Conservation (phyloP, 1,139 yeast species). For the Hanseniaspora uvarum region DNA sequence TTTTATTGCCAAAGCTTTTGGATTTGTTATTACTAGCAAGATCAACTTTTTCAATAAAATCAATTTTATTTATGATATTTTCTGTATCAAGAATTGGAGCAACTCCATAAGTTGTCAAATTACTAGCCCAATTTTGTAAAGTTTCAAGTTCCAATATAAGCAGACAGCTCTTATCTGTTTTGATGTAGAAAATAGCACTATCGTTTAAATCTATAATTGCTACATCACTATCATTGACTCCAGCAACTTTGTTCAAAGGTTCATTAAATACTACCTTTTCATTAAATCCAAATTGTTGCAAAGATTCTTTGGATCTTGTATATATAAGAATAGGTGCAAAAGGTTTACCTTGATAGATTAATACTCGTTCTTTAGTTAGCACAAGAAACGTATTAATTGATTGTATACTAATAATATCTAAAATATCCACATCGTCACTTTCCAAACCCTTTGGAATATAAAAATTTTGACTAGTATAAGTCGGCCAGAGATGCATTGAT, state of each 20-base stretch:
- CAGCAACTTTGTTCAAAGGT: slow-evolving; percentile 22
- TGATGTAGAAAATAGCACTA: slow-evolving; percentile 26
- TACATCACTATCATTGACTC: slow-evolving; percentile 22
- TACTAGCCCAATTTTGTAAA: slow-evolving; percentile 22
- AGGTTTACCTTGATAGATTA: slow-evolving; percentile 32
- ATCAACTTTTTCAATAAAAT: slow-evolving; percentile 18
- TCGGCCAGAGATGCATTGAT: slow-evolving; percentile 26
- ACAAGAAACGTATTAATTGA: slow-evolving; percentile 25
- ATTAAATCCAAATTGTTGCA: slow-evolving; percentile 35
- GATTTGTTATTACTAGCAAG: slow-evolving; percentile 21
- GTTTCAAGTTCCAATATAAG: slow-evolving; percentile 28
- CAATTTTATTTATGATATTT: background rate
- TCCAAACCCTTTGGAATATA: slow-evolving; percentile 18
- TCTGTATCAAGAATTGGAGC: slow-evolving; percentile 20
- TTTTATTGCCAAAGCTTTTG: slow-evolving; percentile 5
- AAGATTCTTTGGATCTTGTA: slow-evolving; percentile 33
- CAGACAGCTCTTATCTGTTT: slow-evolving; percentile 26
- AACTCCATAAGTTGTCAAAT: slow-evolving; percentile 28
- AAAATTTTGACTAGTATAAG: slow-evolving; percentile 25
- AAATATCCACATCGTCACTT: slow-evolving; percentile 20
- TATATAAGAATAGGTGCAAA: slow-evolving; percentile 36
- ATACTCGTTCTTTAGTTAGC: slow-evolving; percentile 26
- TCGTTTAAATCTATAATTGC: slow-evolving; percentile 21
- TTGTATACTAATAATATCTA: slow-evolving; percentile 23
- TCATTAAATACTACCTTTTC: slow-evolving; percentile 24